Percentiles rank a stretch among this genome's conserved stretches.
Evolutionary conservation across 2,329 filamentous ascomycete species (phyloP).

Genomic region (Clonostachys byssicola): DNA sequence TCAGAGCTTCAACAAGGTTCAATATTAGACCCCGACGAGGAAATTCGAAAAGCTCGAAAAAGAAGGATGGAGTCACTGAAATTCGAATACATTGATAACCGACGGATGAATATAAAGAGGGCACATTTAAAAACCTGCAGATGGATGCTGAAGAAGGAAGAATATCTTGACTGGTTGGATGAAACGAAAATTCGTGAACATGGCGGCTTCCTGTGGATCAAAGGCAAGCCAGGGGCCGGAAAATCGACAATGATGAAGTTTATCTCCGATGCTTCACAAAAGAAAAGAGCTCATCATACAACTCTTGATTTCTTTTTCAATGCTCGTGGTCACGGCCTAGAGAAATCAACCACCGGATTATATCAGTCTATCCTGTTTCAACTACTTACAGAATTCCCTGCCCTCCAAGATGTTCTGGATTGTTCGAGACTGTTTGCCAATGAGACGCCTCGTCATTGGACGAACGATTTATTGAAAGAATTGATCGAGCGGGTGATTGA

Average conservation of each 20-base stretch:
- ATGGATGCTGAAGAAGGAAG: conserved; percentile 6
- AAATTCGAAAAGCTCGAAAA: background rate
- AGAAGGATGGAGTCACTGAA: background rate
- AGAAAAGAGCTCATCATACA: background rate
- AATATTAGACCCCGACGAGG: background rate
- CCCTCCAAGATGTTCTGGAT: conserved; percentile 19
- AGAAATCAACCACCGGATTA: conserved; percentile 40
- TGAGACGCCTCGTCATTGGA: background rate
- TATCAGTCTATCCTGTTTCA: conserved; percentile 43
- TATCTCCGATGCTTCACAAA: conserved; percentile 42
- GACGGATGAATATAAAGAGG: background rate
- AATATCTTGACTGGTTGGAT: conserved; percentile 30
- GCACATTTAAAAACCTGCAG: conserved; percentile 8
- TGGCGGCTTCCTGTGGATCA: conserved; percentile 39
- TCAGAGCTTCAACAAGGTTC: too few species aligned
- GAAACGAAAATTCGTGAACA: conserved; percentile 11
- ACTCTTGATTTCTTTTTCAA: conserved; percentile 45
- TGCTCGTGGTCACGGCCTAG: conserved; percentile 31
- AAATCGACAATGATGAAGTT: conserved; percentile 45
- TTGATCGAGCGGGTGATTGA: background rate
- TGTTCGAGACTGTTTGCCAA: background rate
- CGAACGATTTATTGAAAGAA: background rate
- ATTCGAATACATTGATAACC: background rate
- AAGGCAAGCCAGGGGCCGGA: conserved; percentile 36
- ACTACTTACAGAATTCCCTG: conserved; percentile 24